Percentiles rank a stretch among this genome's conserved stretches.
phyloP scores from a whole-genome alignment of 1,284 basidiomycete genomes.

The Boletus sp. region DNA sequence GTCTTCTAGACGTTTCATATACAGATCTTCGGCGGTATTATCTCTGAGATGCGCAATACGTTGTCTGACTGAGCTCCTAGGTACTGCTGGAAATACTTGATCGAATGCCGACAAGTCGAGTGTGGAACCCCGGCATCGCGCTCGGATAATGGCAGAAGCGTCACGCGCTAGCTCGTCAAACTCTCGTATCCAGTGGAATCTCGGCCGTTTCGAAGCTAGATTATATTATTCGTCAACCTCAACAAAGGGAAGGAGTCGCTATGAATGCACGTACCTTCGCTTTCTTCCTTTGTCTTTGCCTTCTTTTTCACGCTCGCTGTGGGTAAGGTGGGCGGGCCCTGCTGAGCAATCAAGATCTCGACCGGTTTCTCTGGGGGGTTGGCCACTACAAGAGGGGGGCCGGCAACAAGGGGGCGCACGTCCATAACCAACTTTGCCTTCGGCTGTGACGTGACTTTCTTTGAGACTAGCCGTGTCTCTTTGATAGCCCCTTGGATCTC shows the following conservation, averaged over 20 bases:
- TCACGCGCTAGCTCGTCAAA: conserved; percentile 87
- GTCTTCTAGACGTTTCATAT: conserved; percentile 76
- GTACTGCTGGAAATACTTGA: conserved; percentile 74
- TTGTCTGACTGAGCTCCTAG: conserved; percentile 63
- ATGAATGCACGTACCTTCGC: conserved; percentile 23
- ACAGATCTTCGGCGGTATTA: conserved; percentile 65
- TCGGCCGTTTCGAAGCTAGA: conserved; percentile 44
- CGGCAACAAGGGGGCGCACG: conserved; percentile 17
- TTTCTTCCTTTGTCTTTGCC: conserved; percentile 39
- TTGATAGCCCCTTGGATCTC: conserved; percentile 53
- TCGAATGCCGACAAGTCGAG: conserved; percentile 70
- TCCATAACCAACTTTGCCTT: conserved; percentile 23
- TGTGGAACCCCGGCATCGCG: conserved; percentile 62
- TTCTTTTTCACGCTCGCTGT: conserved; percentile 31
- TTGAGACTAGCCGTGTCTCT: conserved; percentile 49
- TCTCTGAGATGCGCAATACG: conserved; percentile 59
- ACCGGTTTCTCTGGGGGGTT: conserved; percentile 52
- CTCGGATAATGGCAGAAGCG: conserved; percentile 76
- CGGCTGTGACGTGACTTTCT: conserved; percentile 35
- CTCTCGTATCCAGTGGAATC: conserved; percentile 81
- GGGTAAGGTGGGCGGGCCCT: conserved; percentile 42
- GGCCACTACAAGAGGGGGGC: conserved; percentile 36
- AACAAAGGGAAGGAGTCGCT: background rate
- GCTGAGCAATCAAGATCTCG: conserved; percentile 50
- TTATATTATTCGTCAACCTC: conserved; percentile 14